Base-by-base conservation (phyloP, 2,329 filamentous ascomycete species). In the Neocucurbitaria cava region DNA sequence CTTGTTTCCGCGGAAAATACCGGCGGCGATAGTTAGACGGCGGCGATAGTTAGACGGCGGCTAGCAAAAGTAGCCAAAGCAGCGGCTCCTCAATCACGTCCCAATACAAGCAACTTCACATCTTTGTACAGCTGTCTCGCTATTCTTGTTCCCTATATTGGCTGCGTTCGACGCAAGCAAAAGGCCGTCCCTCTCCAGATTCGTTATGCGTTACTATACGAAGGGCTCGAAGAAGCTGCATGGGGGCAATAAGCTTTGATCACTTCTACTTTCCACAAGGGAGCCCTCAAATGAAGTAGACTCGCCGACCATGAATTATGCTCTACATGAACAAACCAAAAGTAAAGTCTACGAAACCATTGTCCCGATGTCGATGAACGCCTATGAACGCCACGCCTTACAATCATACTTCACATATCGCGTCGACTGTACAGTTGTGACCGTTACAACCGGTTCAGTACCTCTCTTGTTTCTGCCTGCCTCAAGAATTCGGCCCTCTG, bases 401-500 rank as follows among this genome's bases (percentile, higher is more conserved):
- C 46, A 33, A 26, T 23, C 50, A 38, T 44, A 43, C 58, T 35
- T 24, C 39, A 24, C 38, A 39, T n/a, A n/a, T n/a, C n/a, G n/a
- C n/a, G 24, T 17, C 26, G n/a, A 52, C 35, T 35, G 36, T 28
- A 47, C 33, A 39, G 38, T 18, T 11, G 11, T 20, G 18, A 4
- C 21, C 17, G 24, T 38, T 57, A 58, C 10, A 44, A 40, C 38
- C 51, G 43, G 9, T 47, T 21, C n/a, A 60, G 18, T 1, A 53
- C 51, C 17, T 65, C 61, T 26, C 58, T 54, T 30, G 21, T 46
- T 41, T 73, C 68, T 20, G 69, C 66, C 8, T 49, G 46, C 31
- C 61, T 65, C 18, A 73, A 43, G 52, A 79, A 80, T 7, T 66
- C 71, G 0, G 64, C 67, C 13, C 76, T 65, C 52, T 76, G 72